Percentiles rank a stretch among this genome's conserved stretches.
phyloP scores from a whole-genome alignment of 768 basidiomycete species.

The Lyophyllum semitale region DNA sequence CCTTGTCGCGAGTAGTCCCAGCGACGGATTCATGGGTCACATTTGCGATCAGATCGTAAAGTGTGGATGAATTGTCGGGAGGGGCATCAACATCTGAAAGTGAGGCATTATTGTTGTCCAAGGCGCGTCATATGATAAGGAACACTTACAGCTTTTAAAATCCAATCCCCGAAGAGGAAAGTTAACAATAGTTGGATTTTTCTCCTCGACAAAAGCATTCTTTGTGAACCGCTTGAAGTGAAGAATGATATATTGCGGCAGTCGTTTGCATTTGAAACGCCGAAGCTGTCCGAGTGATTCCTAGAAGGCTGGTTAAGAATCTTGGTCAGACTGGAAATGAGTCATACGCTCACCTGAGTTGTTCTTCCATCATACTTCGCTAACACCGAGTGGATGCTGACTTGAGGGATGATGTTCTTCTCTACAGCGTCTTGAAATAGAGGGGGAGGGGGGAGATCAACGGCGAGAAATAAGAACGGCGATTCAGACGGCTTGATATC shows the following conservation, averaged over 20 bases:
- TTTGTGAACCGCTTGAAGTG: constrained; percentile 97
- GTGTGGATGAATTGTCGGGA: constrained; percentile 55
- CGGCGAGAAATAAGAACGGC: constrained; percentile 93
- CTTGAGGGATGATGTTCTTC: constrained; percentile 99
- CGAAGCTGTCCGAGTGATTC: constrained; percentile 85
- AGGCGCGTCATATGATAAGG: constrained; percentile 19
- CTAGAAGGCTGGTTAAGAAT: constrained; percentile 36
- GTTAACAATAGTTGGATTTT: constrained; percentile 98
- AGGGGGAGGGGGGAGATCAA: constrained; percentile 97
- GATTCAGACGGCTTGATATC: constrained; percentile 85
- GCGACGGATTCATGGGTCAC: constrained; percentile 94
- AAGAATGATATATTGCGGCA: constrained; percentile 92
- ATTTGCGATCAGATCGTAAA: constrained; percentile 95
- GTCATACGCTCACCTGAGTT: constrained; percentile 63
- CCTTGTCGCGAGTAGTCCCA: constrained; percentile 93
- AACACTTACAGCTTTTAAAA: constrained; percentile 81
- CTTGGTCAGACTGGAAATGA: background rate
- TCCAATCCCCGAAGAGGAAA: constrained; percentile 94
- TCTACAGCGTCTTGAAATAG: constrained; percentile 94
- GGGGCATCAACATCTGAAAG: constrained; percentile 76
- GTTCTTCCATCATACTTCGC: constrained; percentile 93
- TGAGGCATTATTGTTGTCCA: constrained; percentile 22
- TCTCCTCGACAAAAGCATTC: constrained; percentile 96
- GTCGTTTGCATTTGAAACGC: constrained; percentile 84
- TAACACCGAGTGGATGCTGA: constrained; percentile 85